A percentile compares a stretch with the other conserved stretches of the same genome.
phyloP scores from a whole-genome alignment of 495 filamentous ascomycete genomes.

The Xylaria castorea region DNA sequence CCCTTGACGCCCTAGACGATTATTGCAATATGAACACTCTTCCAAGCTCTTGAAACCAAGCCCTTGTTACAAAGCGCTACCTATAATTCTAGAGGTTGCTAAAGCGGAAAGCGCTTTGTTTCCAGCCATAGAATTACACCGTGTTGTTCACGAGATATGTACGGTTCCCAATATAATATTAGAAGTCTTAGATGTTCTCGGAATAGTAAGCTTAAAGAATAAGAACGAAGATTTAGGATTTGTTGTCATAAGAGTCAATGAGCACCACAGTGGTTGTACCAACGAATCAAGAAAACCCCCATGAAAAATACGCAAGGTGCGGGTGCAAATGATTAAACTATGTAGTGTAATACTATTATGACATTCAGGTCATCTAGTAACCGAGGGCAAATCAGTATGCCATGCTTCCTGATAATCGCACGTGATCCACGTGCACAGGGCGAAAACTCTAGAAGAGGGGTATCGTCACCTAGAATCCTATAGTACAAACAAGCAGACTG shows the following conservation, averaged over 20 bases:
- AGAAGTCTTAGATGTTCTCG: background rate
- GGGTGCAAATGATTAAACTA: background rate
- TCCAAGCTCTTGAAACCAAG: no score
- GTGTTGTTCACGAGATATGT: no score
- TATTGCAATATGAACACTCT: no score
- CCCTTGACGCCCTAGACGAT: no score
- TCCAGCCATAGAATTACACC: no score
- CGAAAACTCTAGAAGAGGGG: conserved; percentile 6
- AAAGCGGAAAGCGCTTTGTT: no score
- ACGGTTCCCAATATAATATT: no score
- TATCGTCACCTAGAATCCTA: conserved; percentile 18
- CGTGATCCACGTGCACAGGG: background rate
- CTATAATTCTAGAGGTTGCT: no score
- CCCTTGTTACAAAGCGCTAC: no score
- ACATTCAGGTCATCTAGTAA: background rate
- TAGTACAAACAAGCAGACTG: conserved; percentile 17
- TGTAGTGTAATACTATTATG: background rate
- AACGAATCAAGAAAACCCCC: background rate
- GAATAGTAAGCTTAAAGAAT: background rate
- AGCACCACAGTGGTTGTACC: background rate
- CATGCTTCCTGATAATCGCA: conserved; percentile 1
- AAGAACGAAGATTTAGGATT: background rate
- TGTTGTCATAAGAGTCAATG: background rate
- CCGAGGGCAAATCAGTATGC: background rate
- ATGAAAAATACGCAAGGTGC: background rate